Base-by-base conservation (phyloP, 768 basidiomycete species). In the Serpula lacrymans region DNA sequence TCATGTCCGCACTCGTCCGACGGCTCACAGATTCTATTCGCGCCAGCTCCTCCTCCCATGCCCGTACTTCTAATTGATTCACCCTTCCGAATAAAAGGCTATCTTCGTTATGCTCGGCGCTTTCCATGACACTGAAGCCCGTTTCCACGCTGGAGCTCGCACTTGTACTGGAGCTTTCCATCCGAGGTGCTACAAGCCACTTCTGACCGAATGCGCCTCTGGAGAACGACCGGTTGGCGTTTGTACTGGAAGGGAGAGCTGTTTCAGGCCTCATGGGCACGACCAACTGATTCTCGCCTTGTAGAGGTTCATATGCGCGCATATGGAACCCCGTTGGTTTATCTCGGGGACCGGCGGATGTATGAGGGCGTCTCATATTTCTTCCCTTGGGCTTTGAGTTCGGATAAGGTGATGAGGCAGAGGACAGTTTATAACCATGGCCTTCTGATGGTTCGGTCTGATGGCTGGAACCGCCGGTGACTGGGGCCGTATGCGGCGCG, bases 41-140 rank as follows among this genome's bases (percentile, higher is more conserved):
- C 45, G 71, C 78, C 32, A 88, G 70, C 67, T 88, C 85, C 57
- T 77, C 79, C 60, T 89, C 88, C 87, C 88, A 90, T 48, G 81
- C 87, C 40, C 70, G 66, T 55, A 78, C 66, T 30, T 71, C 68
- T 25, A 63, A 50, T 17, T 50, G 50, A 41, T 43, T 64, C 51
- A 42, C 62, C 51, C 32, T 60, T 51, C 56, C 55, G 13, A 50
- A 47, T 24, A 55, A 39, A 29, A 56, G 48, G 37, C 48, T 50
- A 5, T 34, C 54, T 10, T 23, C 42, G 12, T 40, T 37, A 22
- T 47, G 50, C 29, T 45, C 49, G n/a, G 46, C 43, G 25, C 48
- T 48, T 30, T 52, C 63, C 27, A 26, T 34, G 18, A 34, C 24
- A 30, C 35, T 43, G 37, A 41, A 29, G 23, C 80, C 54, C 71